These are phyloP conservation scores for Candida labiduridarum DNA, from an alignment of 1,139 yeast genomes.

Conservation along the genomic window DNA sequence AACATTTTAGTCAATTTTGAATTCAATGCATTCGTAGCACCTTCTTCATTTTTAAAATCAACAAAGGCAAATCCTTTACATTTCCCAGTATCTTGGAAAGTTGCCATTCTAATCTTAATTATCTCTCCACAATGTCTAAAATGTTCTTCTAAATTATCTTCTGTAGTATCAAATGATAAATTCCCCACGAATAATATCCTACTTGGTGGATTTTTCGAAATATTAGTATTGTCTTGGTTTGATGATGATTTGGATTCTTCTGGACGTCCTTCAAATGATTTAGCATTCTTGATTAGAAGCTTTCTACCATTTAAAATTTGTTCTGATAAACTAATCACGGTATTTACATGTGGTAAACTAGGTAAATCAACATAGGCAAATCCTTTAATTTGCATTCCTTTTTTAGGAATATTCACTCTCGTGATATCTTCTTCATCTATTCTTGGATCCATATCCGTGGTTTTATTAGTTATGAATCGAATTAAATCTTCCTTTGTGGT, in stretches of 20 bases:
- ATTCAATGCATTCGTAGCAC: conserved; percentile 81
- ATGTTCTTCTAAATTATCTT: conserved; percentile 73
- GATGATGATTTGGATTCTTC: conserved; percentile 35
- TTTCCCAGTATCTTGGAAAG: conserved; percentile 93
- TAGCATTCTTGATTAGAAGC: conserved; percentile 78
- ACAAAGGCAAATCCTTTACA: conserved; percentile 96
- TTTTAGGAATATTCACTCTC: conserved; percentile 68
- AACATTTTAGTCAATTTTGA: conserved; percentile 69
- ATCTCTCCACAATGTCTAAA: conserved; percentile 85
- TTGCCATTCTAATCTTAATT: conserved; percentile 85
- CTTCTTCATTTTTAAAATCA: conserved; percentile 78
- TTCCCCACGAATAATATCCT: conserved; percentile 91
- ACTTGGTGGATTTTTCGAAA: conserved; percentile 79
- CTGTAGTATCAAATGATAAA: conserved; percentile 89
- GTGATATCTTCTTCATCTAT: conserved; percentile 53
- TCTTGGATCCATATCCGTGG: conserved; percentile 41
- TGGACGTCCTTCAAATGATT: conserved; percentile 88
- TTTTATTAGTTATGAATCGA: conserved; percentile 64
- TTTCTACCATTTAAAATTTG: conserved; percentile 78
- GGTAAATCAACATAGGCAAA: conserved; percentile 89
- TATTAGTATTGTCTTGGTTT: neutral
- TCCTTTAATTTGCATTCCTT: conserved; percentile 67
- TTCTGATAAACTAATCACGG: conserved; percentile 73
- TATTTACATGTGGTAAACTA: conserved; percentile 60
- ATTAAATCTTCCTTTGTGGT: conserved; percentile 76